Base-by-base conservation (phyloP, 805 yeast species). In the Ogataea nonfermentans region DNA sequence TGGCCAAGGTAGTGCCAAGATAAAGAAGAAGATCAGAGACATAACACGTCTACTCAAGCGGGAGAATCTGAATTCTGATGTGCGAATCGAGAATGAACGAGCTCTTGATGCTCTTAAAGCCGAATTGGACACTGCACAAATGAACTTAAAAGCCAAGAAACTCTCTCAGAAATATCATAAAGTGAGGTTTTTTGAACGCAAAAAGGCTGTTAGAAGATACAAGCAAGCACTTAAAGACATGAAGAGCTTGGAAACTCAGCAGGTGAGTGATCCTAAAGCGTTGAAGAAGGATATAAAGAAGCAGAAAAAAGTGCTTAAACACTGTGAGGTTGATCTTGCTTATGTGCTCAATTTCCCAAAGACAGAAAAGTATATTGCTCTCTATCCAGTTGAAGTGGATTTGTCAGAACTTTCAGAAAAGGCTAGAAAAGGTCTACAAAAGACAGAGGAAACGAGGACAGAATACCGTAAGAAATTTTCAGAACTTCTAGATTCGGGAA, bases 141-240 rank as follows among this genome's bases (percentile, higher is more conserved):
- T 56, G 29, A 61, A 63, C 29, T 57, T 68, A 32, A 68, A 65
- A 48, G 68, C 73, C 2, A 68, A 66, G 47, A 65, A 53, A 19
- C 62, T 52, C 61, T 68, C 87, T 9, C 74, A 79, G 50, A 85
- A 82, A 64, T 93, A 93, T 60, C 96, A 88, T 58, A 89, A 88
- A 90, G 88, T 93, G 34, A 75, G 91, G 49, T 93, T 93, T 58
- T 87, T 93, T 47, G 98, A 90, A 62, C 78, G 74, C 56, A 87
- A 88, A 66, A 90, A 89, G 71, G 93, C 96, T 0, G 51, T 77
- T 17, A 74, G 95, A 56, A 75, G 69, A 42, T 77, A 85, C 55
- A 84, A 81, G 48, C 73, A 67, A 40, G 75, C 78, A 2, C 56
- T 52, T 32, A 70, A 67, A 31, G 56, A 60, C 9, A 47, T 66